Conservation (phyloP, 805 yeast species). For the Yamadazyma olivae region DNA sequence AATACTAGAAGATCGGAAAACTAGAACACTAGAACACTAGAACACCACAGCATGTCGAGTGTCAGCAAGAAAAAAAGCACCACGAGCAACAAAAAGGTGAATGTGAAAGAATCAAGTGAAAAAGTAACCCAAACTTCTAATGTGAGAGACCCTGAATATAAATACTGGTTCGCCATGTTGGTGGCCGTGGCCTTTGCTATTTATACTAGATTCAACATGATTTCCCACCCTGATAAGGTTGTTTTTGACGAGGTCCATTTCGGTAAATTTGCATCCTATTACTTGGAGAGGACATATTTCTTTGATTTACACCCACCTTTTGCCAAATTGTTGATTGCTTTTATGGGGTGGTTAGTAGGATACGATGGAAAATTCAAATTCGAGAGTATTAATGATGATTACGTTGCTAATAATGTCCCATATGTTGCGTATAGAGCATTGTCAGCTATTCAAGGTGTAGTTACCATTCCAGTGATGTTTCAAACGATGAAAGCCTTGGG, state of each 20-base stretch:
- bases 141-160: constrained; percentile 23
- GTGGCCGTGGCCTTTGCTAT: constrained; percentile 43
- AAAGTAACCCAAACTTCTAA: constrained; percentile 2
- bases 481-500: constrained; percentile 82
- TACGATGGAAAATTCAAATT: constrained; percentile 92
- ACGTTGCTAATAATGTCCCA: constrained; percentile 77
- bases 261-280: constrained; percentile 82
- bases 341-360: constrained; percentile 84
- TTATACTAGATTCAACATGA: constrained; percentile 55
- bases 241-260: constrained; percentile 88
- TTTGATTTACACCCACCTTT: constrained; percentile 98
- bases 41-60: constrained; percentile 1
- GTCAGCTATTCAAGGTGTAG: constrained; percentile 76
- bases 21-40: no score
- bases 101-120: constrained; percentile 2
- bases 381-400: constrained; percentile 82
- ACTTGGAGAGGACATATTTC: constrained; percentile 85
- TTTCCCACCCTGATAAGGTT: constrained; percentile 68
- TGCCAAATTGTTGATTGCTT: constrained; percentile 89
- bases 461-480: constrained; percentile 82
- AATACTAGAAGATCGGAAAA: no score
- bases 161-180: constrained; percentile 32
- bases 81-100: not conserved
- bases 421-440: constrained; percentile 78
- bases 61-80: constrained; percentile 1